A percentile compares a stretch with the other conserved stretches of the same genome.
These are phyloP conservation scores for Rubus idaeus DNA, from an alignment of 306 rosid species.

Conservation along the genomic window DNA sequence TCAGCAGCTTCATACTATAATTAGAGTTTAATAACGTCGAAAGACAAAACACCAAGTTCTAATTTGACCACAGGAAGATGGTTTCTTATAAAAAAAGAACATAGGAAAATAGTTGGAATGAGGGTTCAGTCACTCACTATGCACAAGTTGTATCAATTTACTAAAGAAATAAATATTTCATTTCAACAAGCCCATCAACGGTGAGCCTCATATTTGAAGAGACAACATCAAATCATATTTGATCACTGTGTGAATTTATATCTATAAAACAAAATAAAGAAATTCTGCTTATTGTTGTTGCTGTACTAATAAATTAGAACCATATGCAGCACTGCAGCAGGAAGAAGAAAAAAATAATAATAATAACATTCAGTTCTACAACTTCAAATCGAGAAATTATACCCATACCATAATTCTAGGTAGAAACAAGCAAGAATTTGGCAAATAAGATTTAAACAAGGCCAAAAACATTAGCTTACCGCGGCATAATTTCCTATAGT, in stretches of 20 bases:
- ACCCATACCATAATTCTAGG: constrained; percentile 3
- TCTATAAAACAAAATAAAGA: not conserved
- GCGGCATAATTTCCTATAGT: constrained; percentile 99
- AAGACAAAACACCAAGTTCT: not conserved
- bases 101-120: not conserved
- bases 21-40: not conserved
- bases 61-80: not conserved
- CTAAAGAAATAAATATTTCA: not conserved
- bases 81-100: not conserved
- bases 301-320: constrained; percentile 2
- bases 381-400: not conserved
- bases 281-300: constrained; percentile 4
- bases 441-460: constrained; percentile 14
- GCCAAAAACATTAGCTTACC: constrained; percentile 46
- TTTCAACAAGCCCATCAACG: not conserved
- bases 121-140: not conserved
- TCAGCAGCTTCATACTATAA: not conserved
- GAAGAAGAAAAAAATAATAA: not conserved
- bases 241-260: not conserved
- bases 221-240: not conserved
- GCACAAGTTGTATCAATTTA: not conserved
- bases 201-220: not conserved
- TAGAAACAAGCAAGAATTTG: not conserved
- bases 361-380: not conserved
- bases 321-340: not conserved